Evolutionary conservation across 1,284 basidiomycete species (phyloP), one percentile per base, ranked within the genome.

Genomic region (Phlebopus sp.): DNA sequence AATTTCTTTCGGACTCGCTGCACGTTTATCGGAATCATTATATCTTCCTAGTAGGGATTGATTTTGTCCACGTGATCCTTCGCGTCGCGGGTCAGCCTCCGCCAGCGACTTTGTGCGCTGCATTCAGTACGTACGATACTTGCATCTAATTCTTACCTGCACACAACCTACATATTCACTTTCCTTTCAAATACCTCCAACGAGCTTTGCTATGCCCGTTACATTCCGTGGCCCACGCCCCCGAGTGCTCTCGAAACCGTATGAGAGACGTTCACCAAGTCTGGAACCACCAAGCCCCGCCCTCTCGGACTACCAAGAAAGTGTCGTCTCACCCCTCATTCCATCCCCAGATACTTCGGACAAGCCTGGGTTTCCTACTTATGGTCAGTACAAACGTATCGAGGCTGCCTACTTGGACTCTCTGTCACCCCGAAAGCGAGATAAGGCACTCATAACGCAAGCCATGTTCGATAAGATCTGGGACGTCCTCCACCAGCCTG

Each of bases 381-480:
- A 77, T 52, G 71, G 68, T 3, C 73, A 79, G 44, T 87, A 82
- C 68, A 75, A 76, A 41, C 60, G 62, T 23, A 70, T 83, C 54
- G 78, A 85, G 55, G 62, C 69, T 0, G 66, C 67, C 31, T 87
- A 87, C 56, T 66, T 86, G 32, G 52, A 59, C n/a, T 72, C 72
- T 11, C 73, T 88, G 40, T 77, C 75, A 50, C 67, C 73, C 3
- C 69, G 75, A 43, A 82, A 86, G 55, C 77, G 78, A 35, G 74
- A 76, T 43, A 88, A 87, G 64, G 82, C 84, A 9, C 76, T 90
- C 49, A 82, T 90, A 63, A 79, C 79, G 10, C 83, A 84, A 57
- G 68, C 67, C 14, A 73, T 82, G 70, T 86, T 88, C 59, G 81
- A 85, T 66, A 70, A 77, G 46, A 81, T 89, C 64, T 81, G 83